Base-by-base conservation (phyloP, 2,329 filamentous ascomycete genomes). In the Aciculosporium take region DNA sequence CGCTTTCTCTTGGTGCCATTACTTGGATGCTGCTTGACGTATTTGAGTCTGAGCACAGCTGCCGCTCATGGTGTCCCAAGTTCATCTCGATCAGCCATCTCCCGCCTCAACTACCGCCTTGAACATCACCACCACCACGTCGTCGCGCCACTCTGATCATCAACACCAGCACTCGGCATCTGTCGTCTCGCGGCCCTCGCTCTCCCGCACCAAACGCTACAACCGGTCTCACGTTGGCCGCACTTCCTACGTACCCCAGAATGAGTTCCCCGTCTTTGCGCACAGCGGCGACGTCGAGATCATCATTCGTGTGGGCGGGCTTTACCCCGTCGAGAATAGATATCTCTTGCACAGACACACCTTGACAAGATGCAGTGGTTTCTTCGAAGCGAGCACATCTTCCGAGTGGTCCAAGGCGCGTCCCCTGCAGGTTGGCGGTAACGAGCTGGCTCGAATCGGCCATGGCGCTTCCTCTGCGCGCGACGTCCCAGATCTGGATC, bases 251-350 rank as follows among this genome's bases (percentile, higher is more conserved):
- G 64, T 76, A 20, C 74, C 83, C 32, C 82, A 84, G 56, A 95
- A 95, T 58, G 88, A 95, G 58, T 96, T 95, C 52, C 89, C 89
- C 18, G 67, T 93, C 56, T 96, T 95, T 62, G 79, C 79, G 38
- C 81, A 88, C 53, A 89, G 84, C 29, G 89, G 89, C 55, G 88
- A 96, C 61, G 86, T 95, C 54, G 89, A 96, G 63, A 87, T 96
- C 47, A 56, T 89, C 42, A 74, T 95, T 53, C 74, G 71, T 55
- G 72, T 76, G 12, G 67, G 81, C 41, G 46, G 52, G 28, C 51
- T 49, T 36, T 67, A 81, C 41, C 45, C 52, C 32, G 52, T 49
- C 37, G 82, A 91, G 61, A 84, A 85, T 56, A 74, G 83, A 46
- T 96, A 95, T 58, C 70, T 95, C 36, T 71, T 96, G 43, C 89